phyloP scores from a whole-genome alignment of 2,329 filamentous ascomycete genomes.

The Penicillium sp. region DNA sequence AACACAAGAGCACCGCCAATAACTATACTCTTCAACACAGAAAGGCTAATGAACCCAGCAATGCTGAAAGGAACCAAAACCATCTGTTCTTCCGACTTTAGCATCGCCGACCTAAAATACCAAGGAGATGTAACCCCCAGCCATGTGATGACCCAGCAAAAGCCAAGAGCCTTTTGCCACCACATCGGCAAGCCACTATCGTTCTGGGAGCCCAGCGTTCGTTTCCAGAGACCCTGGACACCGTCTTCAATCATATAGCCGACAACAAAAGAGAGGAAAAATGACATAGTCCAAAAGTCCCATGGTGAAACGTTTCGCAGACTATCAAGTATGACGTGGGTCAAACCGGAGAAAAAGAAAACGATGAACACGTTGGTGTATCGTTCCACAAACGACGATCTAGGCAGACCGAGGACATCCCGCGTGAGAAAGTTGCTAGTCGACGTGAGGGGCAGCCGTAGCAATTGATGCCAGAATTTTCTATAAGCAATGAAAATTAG shows the following conservation, averaged over 20 bases:
- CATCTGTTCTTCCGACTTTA: neutral
- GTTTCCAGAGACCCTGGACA: conserved; percentile 24
- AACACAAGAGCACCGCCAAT: neutral
- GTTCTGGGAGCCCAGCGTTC: neutral
- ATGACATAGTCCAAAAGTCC: conserved; percentile 21
- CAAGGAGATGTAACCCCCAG: conserved; percentile 19
- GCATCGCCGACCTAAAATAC: conserved; percentile 6
- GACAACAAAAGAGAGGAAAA: conserved; percentile 25
- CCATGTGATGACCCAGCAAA: conserved; percentile 18
- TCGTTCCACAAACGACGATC: conserved; percentile 22
- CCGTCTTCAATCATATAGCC: conserved; percentile 35
- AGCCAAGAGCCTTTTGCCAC: conserved; percentile 16
- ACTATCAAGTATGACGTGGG: conserved; percentile 24
- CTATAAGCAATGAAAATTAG: conserved; percentile 8
- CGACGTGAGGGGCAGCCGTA: conserved; percentile 26
- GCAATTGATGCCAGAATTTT: conserved; percentile 33
- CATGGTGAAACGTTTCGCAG: conserved; percentile 15
- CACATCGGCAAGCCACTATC: neutral
- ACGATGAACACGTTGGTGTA: conserved; percentile 32
- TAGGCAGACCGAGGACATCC: conserved; percentile 20
- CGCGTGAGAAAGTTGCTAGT: conserved; percentile 22
- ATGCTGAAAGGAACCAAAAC: conserved; percentile 1
- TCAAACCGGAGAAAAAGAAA: conserved; percentile 30
- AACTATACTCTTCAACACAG: neutral
- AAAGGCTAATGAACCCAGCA: neutral